Percentiles rank a stretch among this genome's conserved stretches.
phyloP scores from a whole-genome alignment of 2,329 filamentous ascomycete genomes.

The Neonectria neomacrospora region DNA sequence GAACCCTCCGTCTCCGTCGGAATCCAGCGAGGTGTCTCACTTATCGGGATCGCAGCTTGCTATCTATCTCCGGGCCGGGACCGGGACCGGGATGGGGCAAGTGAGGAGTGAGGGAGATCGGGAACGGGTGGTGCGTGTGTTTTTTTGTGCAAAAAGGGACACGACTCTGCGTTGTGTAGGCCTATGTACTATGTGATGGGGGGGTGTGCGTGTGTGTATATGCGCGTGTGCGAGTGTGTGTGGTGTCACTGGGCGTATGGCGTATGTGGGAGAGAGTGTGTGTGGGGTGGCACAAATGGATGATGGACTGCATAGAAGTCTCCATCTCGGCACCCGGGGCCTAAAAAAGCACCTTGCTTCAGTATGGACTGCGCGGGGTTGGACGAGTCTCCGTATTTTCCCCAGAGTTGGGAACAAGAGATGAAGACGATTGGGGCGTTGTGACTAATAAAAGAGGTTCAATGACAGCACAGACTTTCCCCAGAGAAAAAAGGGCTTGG shows the following conservation, averaged over 20 bases:
- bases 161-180: not conserved
- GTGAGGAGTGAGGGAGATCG: not conserved
- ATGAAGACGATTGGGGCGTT: constrained; percentile 1
- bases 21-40: not conserved
- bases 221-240: too few species aligned
- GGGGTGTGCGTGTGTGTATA: not conserved
- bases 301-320: not conserved
- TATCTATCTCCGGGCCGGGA: constrained; percentile 24
- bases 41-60: constrained; percentile 4
- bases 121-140: constrained; percentile 21
- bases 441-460: constrained; percentile 2
- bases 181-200: too few species aligned
- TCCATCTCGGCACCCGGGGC: not conserved
- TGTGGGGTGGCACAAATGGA: not conserved
- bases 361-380: not conserved
- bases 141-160: not conserved
- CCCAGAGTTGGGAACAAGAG: constrained; percentile 16
- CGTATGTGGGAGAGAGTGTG: not conserved
- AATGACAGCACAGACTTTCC: constrained; percentile 18
- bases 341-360: not conserved
- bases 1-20: constrained; percentile 13
- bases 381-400: constrained; percentile 21
- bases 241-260: not conserved
- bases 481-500: constrained; percentile 1
- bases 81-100: constrained; percentile 20